Percentiles rank a stretch among this genome's conserved stretches.
These are phyloP conservation scores for Botryotinia convoluta DNA, from an alignment of 2,329 filamentous ascomycete genomes.

Conservation along the genomic window DNA sequence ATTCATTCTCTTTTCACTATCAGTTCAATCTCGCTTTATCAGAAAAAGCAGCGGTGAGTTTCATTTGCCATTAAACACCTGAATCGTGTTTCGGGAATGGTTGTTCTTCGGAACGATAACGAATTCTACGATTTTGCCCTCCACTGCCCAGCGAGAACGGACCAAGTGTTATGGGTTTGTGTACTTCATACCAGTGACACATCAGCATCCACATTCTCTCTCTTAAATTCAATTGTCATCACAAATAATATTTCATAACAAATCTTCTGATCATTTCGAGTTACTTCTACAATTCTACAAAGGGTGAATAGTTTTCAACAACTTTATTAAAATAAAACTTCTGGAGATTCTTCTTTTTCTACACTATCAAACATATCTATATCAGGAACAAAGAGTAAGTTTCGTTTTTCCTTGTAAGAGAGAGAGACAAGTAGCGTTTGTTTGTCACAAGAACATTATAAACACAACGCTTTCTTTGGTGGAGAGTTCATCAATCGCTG, in stretches of 20 bases:
- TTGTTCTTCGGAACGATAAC: slow-evolving; percentile 1
- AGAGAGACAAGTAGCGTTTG: neutral
- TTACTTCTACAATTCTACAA: neutral
- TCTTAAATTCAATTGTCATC: neutral
- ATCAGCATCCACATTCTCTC: slow-evolving; percentile 17
- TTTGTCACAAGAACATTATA: neutral
- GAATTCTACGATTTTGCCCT: neutral
- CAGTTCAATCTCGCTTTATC: neutral
- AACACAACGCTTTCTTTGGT: neutral
- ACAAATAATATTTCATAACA: slow-evolving; percentile 3
- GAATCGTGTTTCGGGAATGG: neutral
- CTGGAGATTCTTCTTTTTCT: neutral
- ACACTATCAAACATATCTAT: neutral
- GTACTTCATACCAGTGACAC: slow-evolving; percentile 2
- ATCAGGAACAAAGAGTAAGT: slow-evolving; percentile 17
- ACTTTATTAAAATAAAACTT: neutral
- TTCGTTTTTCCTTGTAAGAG: neutral
- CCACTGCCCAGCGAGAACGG: slow-evolving; percentile 12
- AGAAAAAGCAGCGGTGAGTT: neutral
- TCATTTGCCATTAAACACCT: neutral
- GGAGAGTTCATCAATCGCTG: neutral
- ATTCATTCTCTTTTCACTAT: neutral
- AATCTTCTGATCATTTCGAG: neutral
- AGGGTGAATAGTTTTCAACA: neutral
- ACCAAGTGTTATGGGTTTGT: neutral